A percentile compares a stretch with the other conserved stretches of the same genome.
phyloP scores from a whole-genome alignment of 805 yeast genomes.

The Zygotorulaspora danielsina region DNA sequence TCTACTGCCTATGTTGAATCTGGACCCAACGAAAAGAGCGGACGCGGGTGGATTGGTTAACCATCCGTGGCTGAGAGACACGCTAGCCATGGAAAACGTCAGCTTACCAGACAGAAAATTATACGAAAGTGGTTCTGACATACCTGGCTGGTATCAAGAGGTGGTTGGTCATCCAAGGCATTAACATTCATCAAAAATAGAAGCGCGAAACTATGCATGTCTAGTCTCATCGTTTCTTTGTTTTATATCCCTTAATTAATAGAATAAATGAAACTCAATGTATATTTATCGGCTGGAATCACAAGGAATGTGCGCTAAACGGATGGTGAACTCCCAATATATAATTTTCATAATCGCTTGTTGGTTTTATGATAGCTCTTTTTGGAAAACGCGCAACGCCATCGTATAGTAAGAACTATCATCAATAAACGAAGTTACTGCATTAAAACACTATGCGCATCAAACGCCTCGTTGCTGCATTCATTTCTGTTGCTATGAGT shows the following conservation, averaged over 20 bases:
- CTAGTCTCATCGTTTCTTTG: not conserved
- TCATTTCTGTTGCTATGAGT: too few species aligned
- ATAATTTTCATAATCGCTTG: not conserved
- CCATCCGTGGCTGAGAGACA: constrained; percentile 78
- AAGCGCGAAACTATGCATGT: not conserved
- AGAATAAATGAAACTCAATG: not conserved
- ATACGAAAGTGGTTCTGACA: constrained; percentile 80
- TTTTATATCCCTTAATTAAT: not conserved
- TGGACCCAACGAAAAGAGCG: constrained; percentile 77
- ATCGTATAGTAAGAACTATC: constrained; percentile 5
- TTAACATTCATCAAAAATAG: constrained; percentile 13
- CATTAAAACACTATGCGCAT: too few species aligned
- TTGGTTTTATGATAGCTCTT: not conserved
- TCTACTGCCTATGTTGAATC: constrained; percentile 72
- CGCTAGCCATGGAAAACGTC: constrained; percentile 68
- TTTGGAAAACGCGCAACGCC: constrained; percentile 1
- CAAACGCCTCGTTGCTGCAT: too few species aligned
- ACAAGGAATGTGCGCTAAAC: too few species aligned
- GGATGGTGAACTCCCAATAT: too few species aligned
- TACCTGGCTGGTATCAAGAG: constrained; percentile 86
- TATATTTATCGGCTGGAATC: too few species aligned
- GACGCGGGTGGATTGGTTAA: constrained; percentile 96
- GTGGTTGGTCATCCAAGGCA: constrained; percentile 42
- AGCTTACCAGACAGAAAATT: constrained; percentile 61
- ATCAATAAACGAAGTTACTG: constrained; percentile 4